Evolutionary conservation across 2,329 filamentous ascomycete species (phyloP).

Genomic region (Didymella arachidicola): DNA sequence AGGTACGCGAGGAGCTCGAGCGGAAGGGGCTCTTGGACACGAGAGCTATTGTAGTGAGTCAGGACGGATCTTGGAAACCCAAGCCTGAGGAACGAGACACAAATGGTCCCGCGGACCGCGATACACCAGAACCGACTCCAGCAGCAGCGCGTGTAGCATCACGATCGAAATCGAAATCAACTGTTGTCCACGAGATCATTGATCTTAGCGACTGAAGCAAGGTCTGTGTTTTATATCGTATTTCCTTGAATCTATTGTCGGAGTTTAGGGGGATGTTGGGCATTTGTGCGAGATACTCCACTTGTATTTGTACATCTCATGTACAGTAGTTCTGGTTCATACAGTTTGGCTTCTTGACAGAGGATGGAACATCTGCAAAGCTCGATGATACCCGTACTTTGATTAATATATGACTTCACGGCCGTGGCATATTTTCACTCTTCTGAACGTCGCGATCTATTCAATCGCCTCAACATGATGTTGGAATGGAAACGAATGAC

Average conservation of each 20-base stretch:
- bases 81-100: conserved; percentile 45
- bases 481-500: too few species aligned
- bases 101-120: conserved; percentile 24
- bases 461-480: too few species aligned
- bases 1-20: conserved; percentile 66
- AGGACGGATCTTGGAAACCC: conserved; percentile 71
- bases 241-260: not conserved
- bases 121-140: conserved; percentile 12
- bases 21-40: conserved; percentile 58
- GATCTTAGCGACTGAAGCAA: conserved; percentile 14
- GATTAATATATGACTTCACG: not conserved
- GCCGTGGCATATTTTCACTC: too few species aligned
- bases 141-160: not conserved
- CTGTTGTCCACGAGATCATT: conserved; percentile 7
- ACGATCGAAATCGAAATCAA: not conserved
- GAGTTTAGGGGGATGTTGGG: not conserved
- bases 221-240: not conserved
- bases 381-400: not conserved
- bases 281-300: conserved; percentile 3
- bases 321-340: not conserved
- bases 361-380: too few species aligned
- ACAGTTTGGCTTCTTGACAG: too few species aligned
- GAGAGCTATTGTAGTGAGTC: conserved; percentile 68
- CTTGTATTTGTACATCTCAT: not conserved
- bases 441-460: too few species aligned